Conservation (phyloP, 2,329 filamentous ascomycete genomes). For the Cylindrodendrum hubeiense region DNA sequence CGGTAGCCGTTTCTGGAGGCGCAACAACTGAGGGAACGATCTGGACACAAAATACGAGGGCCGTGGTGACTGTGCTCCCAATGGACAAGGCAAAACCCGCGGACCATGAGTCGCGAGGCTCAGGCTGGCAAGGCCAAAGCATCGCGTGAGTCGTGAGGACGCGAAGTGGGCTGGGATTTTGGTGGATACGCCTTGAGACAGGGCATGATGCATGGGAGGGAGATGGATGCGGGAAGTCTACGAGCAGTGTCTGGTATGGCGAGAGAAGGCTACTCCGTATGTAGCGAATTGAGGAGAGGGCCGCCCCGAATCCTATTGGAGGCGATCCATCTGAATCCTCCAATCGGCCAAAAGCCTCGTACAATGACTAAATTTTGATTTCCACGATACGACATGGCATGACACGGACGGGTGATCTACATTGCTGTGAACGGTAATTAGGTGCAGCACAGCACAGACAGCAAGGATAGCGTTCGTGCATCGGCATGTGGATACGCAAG, state of each 20-base stretch:
- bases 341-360: not conserved
- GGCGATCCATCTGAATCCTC: not conserved
- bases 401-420: not conserved
- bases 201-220: not conserved
- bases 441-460: not conserved
- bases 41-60: conserved; percentile 5
- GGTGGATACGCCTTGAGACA: conserved; percentile 1
- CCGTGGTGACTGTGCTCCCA: not conserved
- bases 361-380: not conserved
- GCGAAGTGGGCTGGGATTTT: conserved; percentile 5
- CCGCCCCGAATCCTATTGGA: not conserved
- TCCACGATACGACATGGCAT: not conserved
- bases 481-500: not conserved
- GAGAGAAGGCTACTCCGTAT: not conserved
- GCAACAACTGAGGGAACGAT: conserved; percentile 7
- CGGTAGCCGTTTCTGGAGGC: not conserved
- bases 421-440: not conserved
- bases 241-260: not conserved
- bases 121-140: not conserved
- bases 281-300: not conserved
- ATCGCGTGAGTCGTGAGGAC: conserved; percentile 9
- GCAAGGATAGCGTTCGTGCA: not conserved
- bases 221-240: not conserved
- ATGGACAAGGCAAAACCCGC: not conserved
- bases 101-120: conserved; percentile 4